Evolutionary conservation across 805 yeast genomes (phyloP).

Genomic region (Wickerhamiella qilinensis): DNA sequence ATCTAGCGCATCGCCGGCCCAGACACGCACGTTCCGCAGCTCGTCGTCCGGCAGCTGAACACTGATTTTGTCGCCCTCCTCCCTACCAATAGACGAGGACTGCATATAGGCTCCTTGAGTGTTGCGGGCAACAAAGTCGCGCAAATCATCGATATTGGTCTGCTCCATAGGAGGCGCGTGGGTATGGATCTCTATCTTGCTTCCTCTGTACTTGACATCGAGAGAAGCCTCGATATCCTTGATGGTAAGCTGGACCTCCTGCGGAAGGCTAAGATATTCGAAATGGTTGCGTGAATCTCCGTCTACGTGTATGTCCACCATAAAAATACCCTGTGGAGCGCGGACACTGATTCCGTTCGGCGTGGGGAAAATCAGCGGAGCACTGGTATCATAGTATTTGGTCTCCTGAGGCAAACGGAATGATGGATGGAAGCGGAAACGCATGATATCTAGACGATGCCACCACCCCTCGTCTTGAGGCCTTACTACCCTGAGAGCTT

Average conservation of each 20-base stretch:
- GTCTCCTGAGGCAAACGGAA: constrained; percentile 55
- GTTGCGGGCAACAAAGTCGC: constrained; percentile 8
- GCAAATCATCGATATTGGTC: constrained; percentile 35
- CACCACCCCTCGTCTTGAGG: constrained; percentile 65
- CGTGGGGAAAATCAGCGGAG: constrained; percentile 32
- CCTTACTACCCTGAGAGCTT: constrained; percentile 19
- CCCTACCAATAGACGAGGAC: constrained; percentile 9
- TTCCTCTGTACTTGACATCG: constrained; percentile 20
- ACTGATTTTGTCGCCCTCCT: constrained; percentile 10
- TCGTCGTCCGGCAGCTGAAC: constrained; percentile 9
- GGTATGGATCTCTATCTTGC: constrained; percentile 24
- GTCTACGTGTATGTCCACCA: constrained; percentile 53
- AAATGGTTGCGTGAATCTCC: constrained; percentile 38
- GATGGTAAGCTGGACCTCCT: constrained; percentile 33
- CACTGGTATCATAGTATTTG: constrained; percentile 21
- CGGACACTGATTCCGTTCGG: constrained; percentile 32
- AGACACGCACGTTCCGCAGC: constrained; percentile 36
- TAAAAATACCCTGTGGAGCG: constrained; percentile 52
- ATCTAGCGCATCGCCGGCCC: constrained; percentile 65
- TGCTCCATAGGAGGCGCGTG: constrained; percentile 29
- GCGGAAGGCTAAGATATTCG: constrained; percentile 50
- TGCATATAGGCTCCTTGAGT: not conserved
- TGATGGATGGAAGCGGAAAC: constrained; percentile 70
- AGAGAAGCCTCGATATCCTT: constrained; percentile 28
- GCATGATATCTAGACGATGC: constrained; percentile 64